These are phyloP conservation scores for Penicillium canescens DNA, from an alignment of 495 filamentous ascomycete species.

Conservation along the genomic window DNA sequence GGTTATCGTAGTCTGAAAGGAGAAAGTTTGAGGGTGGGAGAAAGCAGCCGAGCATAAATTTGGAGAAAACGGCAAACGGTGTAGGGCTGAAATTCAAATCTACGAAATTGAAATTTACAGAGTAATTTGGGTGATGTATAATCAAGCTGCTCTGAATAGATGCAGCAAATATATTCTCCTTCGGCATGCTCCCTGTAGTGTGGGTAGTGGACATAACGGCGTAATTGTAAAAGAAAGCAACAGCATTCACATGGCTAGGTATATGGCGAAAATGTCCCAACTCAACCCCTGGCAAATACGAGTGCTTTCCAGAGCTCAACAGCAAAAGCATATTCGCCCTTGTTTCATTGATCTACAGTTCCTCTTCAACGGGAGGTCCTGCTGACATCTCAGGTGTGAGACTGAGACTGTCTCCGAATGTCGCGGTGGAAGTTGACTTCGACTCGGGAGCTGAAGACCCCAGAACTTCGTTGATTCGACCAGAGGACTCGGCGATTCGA, in stretches of 20 bases:
- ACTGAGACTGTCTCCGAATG: conserved; percentile 16
- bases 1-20: neutral
- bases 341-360: conserved; percentile 28
- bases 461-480: conserved; percentile 37
- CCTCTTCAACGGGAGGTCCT: conserved; percentile 30
- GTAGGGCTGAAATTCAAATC: too few relatives aligned
- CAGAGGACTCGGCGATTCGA: conserved; percentile 46
- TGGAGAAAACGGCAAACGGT: too few relatives aligned
- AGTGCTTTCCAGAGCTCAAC: neutral
- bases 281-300: neutral
- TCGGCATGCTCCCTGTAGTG: conserved; percentile 22
- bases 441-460: conserved; percentile 16
- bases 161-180: conserved; percentile 26
- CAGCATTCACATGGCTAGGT: neutral
- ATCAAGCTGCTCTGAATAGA: conserved; percentile 17
- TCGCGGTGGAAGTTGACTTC: conserved; percentile 5
- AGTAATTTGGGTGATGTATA: neutral
- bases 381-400: conserved; percentile 5
- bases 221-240: conserved; percentile 16
- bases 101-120: too few relatives aligned
- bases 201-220: conserved; percentile 27
- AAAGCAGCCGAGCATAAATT: too few relatives aligned
- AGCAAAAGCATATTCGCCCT: neutral
- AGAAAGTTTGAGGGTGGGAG: neutral
- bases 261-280: neutral